Percentiles rank a stretch among this genome's conserved stretches.
phyloP scores from a whole-genome alignment of 2,329 filamentous ascomycete genomes.

The Niveomyces coronatus region DNA sequence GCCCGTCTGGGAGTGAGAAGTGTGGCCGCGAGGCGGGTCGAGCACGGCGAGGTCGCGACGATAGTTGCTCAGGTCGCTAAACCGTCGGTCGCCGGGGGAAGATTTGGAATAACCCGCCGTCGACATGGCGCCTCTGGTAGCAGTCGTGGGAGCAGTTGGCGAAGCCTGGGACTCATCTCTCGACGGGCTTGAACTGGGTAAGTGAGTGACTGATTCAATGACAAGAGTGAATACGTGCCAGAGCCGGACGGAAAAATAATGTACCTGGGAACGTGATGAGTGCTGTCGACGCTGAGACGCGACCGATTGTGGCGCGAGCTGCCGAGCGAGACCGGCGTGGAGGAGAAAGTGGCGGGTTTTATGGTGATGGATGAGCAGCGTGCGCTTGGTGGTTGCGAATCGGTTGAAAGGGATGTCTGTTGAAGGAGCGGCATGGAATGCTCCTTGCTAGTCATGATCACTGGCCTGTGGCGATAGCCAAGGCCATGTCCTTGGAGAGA shows the following conservation, averaged over 20 bases:
- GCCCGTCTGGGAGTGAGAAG: slow-evolving; percentile 28
- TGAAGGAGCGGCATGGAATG: slow-evolving; percentile 1
- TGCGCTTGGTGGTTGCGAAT: slow-evolving; percentile 3
- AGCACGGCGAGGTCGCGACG: slow-evolving; percentile 62
- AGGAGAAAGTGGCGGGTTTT: slow-evolving; percentile 1
- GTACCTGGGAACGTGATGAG: slow-evolving; percentile 2
- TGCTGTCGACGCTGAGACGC: slow-evolving; percentile 9
- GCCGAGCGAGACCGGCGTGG: background rate
- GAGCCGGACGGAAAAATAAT: background rate
- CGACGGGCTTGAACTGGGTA: slow-evolving; percentile 11
- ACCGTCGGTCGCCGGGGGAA: slow-evolving; percentile 37
- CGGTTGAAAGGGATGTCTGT: slow-evolving; percentile 2
- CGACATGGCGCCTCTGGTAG: slow-evolving; percentile 33
- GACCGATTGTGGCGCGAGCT: slow-evolving; percentile 7
- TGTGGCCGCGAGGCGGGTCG: slow-evolving; percentile 49
- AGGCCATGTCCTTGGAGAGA: slow-evolving; percentile 9
- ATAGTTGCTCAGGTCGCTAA: slow-evolving; percentile 57
- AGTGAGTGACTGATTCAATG: slow-evolving; percentile 1
- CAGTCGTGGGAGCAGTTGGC: slow-evolving; percentile 35
- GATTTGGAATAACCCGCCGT: slow-evolving; percentile 18
- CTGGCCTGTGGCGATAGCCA: slow-evolving; percentile 1
- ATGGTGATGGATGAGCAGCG: slow-evolving; percentile 7
- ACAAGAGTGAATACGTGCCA: background rate
- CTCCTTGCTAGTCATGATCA: slow-evolving; percentile 7
- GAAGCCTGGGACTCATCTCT: slow-evolving; percentile 37